A percentile compares a stretch with the other conserved stretches of the same genome.
These are phyloP conservation scores for Metschnikowia arizonensis DNA, from an alignment of 805 yeast genomes.

Conservation along the genomic window DNA sequence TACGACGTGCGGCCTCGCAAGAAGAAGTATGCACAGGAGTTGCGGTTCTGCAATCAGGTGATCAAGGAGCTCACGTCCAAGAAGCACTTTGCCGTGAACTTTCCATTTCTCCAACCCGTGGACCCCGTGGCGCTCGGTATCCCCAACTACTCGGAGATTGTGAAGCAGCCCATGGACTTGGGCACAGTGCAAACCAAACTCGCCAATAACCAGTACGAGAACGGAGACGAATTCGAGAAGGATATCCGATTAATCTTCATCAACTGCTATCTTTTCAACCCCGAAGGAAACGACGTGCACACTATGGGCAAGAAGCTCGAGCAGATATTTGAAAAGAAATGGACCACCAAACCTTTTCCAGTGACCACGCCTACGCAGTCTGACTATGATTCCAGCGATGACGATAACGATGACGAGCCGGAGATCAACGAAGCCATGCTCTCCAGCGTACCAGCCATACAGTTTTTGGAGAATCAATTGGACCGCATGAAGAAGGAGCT, in stretches of 20 bases:
- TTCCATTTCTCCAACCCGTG: constrained; percentile 90
- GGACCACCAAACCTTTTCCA: constrained; percentile 64
- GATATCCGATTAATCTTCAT: constrained; percentile 81
- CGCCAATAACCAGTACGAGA: constrained; percentile 81
- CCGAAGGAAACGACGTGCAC: constrained; percentile 95
- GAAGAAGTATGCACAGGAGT: constrained; percentile 85
- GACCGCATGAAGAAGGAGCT: constrained; percentile 82
- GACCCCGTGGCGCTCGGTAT: constrained; percentile 92
- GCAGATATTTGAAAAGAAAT: constrained; percentile 76
- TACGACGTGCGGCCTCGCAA: constrained; percentile 87
- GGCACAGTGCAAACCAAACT: constrained; percentile 78
- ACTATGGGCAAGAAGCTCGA: constrained; percentile 93
- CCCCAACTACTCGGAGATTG: constrained; percentile 82
- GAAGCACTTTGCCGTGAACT: constrained; percentile 78
- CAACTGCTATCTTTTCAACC: constrained; percentile 90
- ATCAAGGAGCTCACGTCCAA: constrained; percentile 78
- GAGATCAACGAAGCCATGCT: constrained; percentile 51
- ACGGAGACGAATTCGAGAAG: constrained; percentile 78
- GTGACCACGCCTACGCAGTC: constrained; percentile 69
- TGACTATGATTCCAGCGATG: constrained; percentile 39
- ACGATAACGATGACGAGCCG: constrained; percentile 51
- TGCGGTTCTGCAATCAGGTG: constrained; percentile 78
- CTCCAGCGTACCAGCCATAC: constrained; percentile 84
- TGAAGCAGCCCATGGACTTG: constrained; percentile 93
- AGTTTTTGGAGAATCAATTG: constrained; percentile 81